These are phyloP conservation scores for Pisolithus tinctorius DNA, from an alignment of 768 basidiomycete genomes.

Conservation along the genomic window DNA sequence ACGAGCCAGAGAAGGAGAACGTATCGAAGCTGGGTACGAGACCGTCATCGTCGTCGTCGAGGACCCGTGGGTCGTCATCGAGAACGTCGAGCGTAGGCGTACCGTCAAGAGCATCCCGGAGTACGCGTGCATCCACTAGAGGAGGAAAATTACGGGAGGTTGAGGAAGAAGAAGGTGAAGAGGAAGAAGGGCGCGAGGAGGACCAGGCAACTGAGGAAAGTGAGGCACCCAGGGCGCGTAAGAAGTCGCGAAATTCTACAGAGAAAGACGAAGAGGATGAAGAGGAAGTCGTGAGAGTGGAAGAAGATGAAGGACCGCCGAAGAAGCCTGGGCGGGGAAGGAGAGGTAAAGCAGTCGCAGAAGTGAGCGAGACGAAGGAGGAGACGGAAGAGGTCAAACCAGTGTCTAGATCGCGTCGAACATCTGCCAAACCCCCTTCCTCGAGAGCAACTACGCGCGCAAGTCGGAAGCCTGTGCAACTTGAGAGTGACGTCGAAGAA, in stretches of 20 bases:
- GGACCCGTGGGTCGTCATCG: too few relatives aligned
- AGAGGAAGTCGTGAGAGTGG: constrained; percentile 9
- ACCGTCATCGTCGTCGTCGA: constrained; percentile 8
- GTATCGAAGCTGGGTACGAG: constrained; percentile 25
- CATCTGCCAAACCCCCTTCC: constrained; percentile 15
- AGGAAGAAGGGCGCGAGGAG: constrained; percentile 48
- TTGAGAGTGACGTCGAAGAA: constrained; percentile 22
- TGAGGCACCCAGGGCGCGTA: constrained; percentile 45
- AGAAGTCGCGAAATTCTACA: constrained; percentile 44
- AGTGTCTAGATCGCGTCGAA: constrained; percentile 6
- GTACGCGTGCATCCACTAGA: constrained; percentile 21
- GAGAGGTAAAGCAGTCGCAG: constrained; percentile 1
- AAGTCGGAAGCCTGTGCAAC: constrained; percentile 7
- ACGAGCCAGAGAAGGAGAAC: constrained; percentile 41
- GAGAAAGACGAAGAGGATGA: constrained; percentile 26
- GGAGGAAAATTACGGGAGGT: constrained; percentile 44
- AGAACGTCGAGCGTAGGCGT: constrained; percentile 19
- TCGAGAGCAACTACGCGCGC: constrained; percentile 8
- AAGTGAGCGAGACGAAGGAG: constrained; percentile 2
- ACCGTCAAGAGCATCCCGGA: constrained; percentile 16
- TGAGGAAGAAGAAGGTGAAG: constrained; percentile 16
- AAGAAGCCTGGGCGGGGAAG: background rate
- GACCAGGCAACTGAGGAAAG: constrained; percentile 32
- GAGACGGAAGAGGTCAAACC: constrained; percentile 7
- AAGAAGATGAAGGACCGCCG: constrained; percentile 1